Conservation (phyloP, 2,329 filamentous ascomycete species). For the Cladobotryum mycophilum region DNA sequence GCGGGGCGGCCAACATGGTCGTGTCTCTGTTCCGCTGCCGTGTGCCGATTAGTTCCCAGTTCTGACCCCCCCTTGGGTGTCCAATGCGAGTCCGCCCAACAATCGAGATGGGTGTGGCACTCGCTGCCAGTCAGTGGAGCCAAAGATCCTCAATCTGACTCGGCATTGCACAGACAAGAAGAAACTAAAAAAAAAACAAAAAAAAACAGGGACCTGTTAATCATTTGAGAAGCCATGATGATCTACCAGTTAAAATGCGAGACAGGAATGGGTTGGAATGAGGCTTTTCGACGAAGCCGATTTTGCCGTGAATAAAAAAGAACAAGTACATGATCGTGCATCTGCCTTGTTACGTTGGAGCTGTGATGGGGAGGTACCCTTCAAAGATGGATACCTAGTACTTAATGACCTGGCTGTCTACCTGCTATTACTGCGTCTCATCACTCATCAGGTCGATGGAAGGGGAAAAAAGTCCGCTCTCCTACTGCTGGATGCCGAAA, state of each 20-base stretch:
- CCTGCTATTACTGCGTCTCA: too few relatives aligned
- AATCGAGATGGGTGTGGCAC: too few relatives aligned
- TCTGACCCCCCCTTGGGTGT: neutral
- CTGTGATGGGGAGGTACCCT: neutral
- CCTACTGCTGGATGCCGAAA: too few relatives aligned
- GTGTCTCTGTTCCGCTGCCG: conserved; percentile 6
- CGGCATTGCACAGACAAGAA: too few relatives aligned
- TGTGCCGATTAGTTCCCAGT: conserved; percentile 7
- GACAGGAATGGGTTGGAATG: neutral
- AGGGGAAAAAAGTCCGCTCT: too few relatives aligned
- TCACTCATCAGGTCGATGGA: too few relatives aligned
- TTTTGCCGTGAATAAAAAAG: conserved; percentile 7
- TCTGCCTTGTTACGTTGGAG: neutral
- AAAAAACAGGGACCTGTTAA: too few relatives aligned
- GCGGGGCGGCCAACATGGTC: conserved; percentile 2
- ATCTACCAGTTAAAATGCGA: neutral
- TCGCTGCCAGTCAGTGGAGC: too few relatives aligned
- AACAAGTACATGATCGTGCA: neutral
- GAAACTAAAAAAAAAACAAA: too few relatives aligned
- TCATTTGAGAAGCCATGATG: neutral
- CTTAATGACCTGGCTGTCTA: neutral
- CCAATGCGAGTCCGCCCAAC: too few relatives aligned
- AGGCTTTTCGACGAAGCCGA: conserved; percentile 7
- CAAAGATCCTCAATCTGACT: too few relatives aligned
- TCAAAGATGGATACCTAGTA: neutral